Base-by-base conservation (phyloP, 2,329 filamentous ascomycete genomes). In the Calonectria pauciramosa region DNA sequence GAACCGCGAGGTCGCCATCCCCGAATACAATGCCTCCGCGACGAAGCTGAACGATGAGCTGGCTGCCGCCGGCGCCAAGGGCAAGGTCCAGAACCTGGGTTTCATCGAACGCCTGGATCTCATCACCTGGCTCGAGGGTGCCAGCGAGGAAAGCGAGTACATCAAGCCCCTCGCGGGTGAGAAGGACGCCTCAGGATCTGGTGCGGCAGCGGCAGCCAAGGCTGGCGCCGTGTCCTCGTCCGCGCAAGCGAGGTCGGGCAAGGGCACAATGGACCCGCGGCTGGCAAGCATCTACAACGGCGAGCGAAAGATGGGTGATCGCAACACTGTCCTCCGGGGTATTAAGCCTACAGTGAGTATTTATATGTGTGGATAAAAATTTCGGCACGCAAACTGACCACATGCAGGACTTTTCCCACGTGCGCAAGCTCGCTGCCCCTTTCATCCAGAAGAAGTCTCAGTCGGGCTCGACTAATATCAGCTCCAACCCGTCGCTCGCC, bases 31-130 rank as follows among this genome's bases (percentile, higher is more conserved):
- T 85, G 92, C 94, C 32, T 93, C 94, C 0, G 94, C 95, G 18
- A 93, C 94, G 80, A 90, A 93, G 79, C 89, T 99, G 71, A 98
- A 98, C 83, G 93, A 95, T 66, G 93, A 95, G 82, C 89, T 98
- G 38, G 89, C 88, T 5, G 91, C 90, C 14, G 88, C 88, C 1
- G 92, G 91, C 23, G 89, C 89, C 14, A 88, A 88, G 26, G 93
- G 93, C 71, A 92, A 92, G 79, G 95, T 98, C 30, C 94, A 96
- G 86, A 98, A 97, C 83, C 88, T 99, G 77, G 93, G 95, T 47
- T 99, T 98, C 86, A 94, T 97, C 72, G 96, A 98, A 88, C 93
- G 95, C 69, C 87, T 98, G 69, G 96, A 99, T 84, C 88, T 99
- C 76, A 95, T 98, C 80, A 96, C 95, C 23, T 99, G 96, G 95